Percentiles rank a stretch among this genome's conserved stretches.
These are phyloP conservation scores for Phytophthora fragariae DNA, from an alignment of 352 stramenopile genomes.

Conservation along the genomic window DNA sequence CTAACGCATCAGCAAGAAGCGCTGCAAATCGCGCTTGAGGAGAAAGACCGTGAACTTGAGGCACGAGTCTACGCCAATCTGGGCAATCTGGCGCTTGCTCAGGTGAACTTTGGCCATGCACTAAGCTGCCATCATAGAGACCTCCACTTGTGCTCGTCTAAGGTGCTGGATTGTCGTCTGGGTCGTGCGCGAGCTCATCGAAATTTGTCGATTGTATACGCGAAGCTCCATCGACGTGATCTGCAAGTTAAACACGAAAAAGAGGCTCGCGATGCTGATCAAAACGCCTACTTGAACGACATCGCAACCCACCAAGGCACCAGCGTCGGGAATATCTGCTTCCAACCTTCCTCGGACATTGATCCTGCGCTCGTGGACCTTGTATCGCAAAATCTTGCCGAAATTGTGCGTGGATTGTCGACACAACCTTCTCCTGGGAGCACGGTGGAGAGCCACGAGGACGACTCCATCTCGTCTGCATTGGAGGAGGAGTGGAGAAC, in stretches of 20 bases:
- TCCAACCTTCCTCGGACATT: conserved; percentile 49
- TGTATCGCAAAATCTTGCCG: conserved; percentile 45
- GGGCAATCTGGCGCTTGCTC: conserved; percentile 67
- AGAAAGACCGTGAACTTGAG: conserved; percentile 70
- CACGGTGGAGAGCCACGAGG: conserved; percentile 4
- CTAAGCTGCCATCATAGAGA: conserved; percentile 72
- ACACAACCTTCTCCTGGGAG: not conserved
- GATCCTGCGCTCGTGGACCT: conserved; percentile 49
- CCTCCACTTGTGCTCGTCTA: conserved; percentile 46
- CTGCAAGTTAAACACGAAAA: conserved; percentile 55
- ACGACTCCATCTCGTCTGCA: conserved; percentile 22
- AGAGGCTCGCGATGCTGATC: conserved; percentile 25
- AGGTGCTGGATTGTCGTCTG: conserved; percentile 52
- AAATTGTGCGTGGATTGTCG: conserved; percentile 35
- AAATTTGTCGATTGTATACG: conserved; percentile 76
- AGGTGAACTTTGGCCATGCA: conserved; percentile 65
- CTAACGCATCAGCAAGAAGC: conserved; percentile 75
- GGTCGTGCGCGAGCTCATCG: conserved; percentile 67
- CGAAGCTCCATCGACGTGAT: conserved; percentile 53
- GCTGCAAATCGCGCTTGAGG: conserved; percentile 54
- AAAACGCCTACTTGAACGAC: conserved; percentile 56
- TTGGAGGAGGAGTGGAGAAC: conserved; percentile 35
- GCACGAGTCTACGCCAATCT: conserved; percentile 82
- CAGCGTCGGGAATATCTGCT: conserved; percentile 74
- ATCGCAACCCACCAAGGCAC: conserved; percentile 50